These are phyloP conservation scores for Lachancea mirantina DNA, from an alignment of 805 yeast genomes.

Conservation along the genomic window DNA sequence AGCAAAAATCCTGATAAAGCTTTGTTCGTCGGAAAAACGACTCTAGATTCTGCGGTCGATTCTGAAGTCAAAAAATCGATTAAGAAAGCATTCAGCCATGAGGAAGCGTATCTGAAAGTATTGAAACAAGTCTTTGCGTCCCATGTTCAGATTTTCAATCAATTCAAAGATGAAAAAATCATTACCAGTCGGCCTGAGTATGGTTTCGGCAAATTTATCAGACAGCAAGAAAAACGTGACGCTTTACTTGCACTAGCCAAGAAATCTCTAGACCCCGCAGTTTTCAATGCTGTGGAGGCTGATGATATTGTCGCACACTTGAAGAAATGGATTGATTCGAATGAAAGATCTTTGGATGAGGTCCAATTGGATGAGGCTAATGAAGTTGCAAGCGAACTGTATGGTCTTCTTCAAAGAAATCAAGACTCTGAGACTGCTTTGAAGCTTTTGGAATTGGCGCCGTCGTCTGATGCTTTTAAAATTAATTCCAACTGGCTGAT, in stretches of 20 bases:
- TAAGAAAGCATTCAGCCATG: conserved; percentile 46
- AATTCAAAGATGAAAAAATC: conserved; percentile 38
- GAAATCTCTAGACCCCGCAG: conserved; percentile 37
- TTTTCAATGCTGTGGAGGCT: conserved; percentile 38
- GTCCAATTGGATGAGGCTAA: conserved; percentile 26
- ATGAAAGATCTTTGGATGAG: conserved; percentile 32
- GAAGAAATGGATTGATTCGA: conserved; percentile 62
- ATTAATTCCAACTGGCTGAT: conserved; percentile 67
- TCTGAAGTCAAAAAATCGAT: conserved; percentile 21
- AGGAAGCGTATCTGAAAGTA: conserved; percentile 70
- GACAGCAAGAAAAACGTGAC: conserved; percentile 44
- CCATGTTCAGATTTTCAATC: conserved; percentile 55
- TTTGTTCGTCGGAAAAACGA: conserved; percentile 46
- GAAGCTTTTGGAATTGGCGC: conserved; percentile 35
- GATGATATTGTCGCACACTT: conserved; percentile 47
- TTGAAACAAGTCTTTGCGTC: conserved; percentile 56
- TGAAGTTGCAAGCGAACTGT: conserved; percentile 28
- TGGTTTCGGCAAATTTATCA: conserved; percentile 74
- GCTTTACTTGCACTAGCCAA: conserved; percentile 41
- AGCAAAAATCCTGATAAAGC: conserved; percentile 54
- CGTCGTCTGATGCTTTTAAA: conserved; percentile 39
- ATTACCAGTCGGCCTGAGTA: conserved; percentile 68
- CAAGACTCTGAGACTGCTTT: conserved; percentile 35
- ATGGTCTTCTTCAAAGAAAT: conserved; percentile 36
- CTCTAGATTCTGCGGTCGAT: conserved; percentile 2